Evolutionary conservation across 2,329 filamentous ascomycete species (phyloP).

Genomic region (Fusarium sp.): DNA sequence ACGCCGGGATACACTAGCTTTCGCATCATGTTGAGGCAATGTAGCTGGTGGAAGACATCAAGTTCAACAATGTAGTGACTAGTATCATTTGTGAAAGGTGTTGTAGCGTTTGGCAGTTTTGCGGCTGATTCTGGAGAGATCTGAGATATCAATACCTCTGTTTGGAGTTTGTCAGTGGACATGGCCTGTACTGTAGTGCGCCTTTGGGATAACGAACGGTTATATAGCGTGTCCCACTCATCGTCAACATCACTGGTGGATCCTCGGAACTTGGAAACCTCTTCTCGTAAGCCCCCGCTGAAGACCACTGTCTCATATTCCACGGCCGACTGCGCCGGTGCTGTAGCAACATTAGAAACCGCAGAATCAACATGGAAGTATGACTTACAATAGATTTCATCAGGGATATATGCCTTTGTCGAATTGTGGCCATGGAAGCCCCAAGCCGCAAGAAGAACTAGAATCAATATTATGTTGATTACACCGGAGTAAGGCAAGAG

Average conservation of each 20-base stretch:
- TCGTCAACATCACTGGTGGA: conserved; percentile 8
- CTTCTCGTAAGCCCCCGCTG: conserved; percentile 7
- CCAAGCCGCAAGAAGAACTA: background rate
- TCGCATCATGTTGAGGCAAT: conserved; percentile 13
- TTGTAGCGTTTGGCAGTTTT: conserved; percentile 10
- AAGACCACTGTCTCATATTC: conserved; percentile 14
- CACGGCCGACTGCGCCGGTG: conserved; percentile 1
- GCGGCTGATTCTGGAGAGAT: background rate
- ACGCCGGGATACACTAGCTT: conserved; percentile 11
- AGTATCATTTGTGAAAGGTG: conserved; percentile 17
- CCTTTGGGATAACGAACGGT: background rate
- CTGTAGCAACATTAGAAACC: background rate
- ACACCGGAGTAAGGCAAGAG: conserved; percentile 3
- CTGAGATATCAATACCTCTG: conserved; percentile 12
- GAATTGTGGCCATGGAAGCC: background rate
- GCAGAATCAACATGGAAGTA: rapidly evolving
- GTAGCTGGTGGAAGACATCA: conserved; percentile 14
- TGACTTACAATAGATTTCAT: conserved; percentile 13
- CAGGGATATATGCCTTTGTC: background rate
- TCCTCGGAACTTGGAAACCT: conserved; percentile 6
- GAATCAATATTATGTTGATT: background rate
- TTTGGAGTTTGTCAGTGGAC: background rate
- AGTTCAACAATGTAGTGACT: conserved; percentile 15
- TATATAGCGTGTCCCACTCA: conserved; percentile 11
- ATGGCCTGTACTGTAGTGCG: too few species aligned